Percentiles rank a stretch among this genome's conserved stretches.
Conservation (phyloP, 2,329 filamentous ascomycete genomes). For the Cercospora zeina region DNA sequence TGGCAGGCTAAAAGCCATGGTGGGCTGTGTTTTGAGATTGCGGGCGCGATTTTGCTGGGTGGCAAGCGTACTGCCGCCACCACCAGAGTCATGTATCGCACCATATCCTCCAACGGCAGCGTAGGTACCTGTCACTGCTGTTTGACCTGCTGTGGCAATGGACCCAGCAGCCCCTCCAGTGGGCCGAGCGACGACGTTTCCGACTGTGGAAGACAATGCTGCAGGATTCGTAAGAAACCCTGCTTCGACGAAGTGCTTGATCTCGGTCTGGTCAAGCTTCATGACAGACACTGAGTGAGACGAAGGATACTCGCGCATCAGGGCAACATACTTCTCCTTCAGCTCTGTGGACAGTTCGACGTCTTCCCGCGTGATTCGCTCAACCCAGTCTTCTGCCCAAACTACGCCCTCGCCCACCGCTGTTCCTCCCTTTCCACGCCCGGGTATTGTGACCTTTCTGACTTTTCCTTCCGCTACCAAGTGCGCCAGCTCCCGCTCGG, state of each 20-base stretch:
- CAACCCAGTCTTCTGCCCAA: conserved; percentile 58
- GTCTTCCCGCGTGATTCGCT: conserved; percentile 30
- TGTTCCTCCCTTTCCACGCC: conserved; percentile 57
- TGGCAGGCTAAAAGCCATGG: conserved; percentile 62
- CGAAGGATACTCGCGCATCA: conserved; percentile 56
- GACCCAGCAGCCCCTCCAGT: conserved; percentile 46
- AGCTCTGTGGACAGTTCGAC: conserved; percentile 42
- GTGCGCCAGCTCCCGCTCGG: conserved; percentile 67
- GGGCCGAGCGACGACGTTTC: conserved; percentile 47
- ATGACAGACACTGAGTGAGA: conserved; percentile 46
- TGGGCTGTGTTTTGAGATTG: conserved; percentile 9
- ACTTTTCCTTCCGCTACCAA: conserved; percentile 59
- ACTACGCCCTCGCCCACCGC: conserved; percentile 66
- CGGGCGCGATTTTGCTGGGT: conserved; percentile 34
- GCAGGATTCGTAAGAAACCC: conserved; percentile 64
- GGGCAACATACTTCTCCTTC: conserved; percentile 54
- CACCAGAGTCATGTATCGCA: conserved; percentile 64
- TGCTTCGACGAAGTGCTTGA: conserved; percentile 61
- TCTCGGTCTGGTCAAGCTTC: conserved; percentile 50
- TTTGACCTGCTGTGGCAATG: conserved; percentile 61
- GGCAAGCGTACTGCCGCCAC: conserved; percentile 46
- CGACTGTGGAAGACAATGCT: conserved; percentile 43
- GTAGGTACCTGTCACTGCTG: conserved; percentile 66
- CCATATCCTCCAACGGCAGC: conserved; percentile 69
- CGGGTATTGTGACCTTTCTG: conserved; percentile 63